These are phyloP conservation scores for Trichoderma hamatum DNA, from an alignment of 2,329 filamentous ascomycete species.

Conservation along the genomic window DNA sequence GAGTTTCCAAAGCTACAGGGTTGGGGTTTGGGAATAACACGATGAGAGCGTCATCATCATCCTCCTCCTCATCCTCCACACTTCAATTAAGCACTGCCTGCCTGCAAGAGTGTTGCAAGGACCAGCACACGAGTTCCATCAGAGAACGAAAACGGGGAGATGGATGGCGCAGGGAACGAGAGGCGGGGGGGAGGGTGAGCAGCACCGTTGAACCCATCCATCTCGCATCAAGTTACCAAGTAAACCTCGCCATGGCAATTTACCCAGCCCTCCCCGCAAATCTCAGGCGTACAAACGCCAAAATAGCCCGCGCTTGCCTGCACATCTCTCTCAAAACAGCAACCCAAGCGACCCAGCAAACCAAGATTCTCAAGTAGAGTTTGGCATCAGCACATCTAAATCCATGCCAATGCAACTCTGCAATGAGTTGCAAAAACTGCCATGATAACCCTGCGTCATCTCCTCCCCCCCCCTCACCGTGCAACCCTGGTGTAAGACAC, in stretches of 20 bases:
- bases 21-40: neutral
- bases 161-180: neutral
- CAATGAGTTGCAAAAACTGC: neutral
- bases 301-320: neutral
- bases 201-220: neutral
- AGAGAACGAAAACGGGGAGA: neutral
- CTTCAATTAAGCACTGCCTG: neutral
- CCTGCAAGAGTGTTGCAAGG: neutral
- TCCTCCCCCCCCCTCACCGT: neutral
- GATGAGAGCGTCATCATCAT: neutral
- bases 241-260: neutral
- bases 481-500: neutral
- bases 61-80: neutral
- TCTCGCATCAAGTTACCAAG: neutral
- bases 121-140: neutral
- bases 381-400: neutral
- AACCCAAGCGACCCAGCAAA: neutral
- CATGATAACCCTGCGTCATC: neutral
- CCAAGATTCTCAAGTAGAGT: neutral
- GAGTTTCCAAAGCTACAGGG: neutral
- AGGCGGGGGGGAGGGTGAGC: neutral
- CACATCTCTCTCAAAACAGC: constrained; percentile 3
- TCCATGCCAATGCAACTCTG: neutral
- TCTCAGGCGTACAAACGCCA: neutral
- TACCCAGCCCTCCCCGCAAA: neutral